Evolutionary conservation across 257 asterid species (phyloP).

Genomic region (Cynanchum wilfordii): DNA sequence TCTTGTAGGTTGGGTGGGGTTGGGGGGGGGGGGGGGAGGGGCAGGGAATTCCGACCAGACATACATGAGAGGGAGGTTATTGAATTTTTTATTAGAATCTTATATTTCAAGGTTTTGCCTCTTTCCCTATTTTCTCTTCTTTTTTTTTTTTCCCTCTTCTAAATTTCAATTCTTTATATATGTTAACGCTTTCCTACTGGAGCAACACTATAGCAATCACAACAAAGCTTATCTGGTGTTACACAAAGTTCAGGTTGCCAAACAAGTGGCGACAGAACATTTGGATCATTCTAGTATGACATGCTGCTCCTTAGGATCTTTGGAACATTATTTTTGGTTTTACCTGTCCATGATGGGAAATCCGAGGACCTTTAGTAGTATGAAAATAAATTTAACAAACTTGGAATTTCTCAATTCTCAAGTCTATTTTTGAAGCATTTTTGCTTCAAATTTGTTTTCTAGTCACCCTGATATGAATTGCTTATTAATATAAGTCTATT

Average conservation of each 20-base stretch:
- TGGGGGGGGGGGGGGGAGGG: neutral
- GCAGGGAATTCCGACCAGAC: neutral
- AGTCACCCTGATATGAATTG: neutral
- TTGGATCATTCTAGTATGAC: neutral
- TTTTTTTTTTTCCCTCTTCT: neutral
- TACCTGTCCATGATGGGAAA: neutral
- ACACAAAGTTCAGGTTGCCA: neutral
- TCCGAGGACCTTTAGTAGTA: neutral
- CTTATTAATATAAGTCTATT: neutral
- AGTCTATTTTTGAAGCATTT: neutral
- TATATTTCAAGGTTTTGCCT: neutral
- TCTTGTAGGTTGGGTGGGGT: neutral
- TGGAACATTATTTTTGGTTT: neutral
- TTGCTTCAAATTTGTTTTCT: neutral
- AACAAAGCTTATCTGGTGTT: neutral
- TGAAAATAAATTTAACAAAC: neutral
- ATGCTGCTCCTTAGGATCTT: neutral
- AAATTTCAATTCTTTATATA: neutral
- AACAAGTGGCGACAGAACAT: neutral
- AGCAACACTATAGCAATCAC: neutral
- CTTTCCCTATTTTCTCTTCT: neutral
- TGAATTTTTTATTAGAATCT: neutral
- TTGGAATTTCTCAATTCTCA: neutral
- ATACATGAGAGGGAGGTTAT: neutral
- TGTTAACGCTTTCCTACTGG: neutral